These are phyloP conservation scores for Physcomitrellopsis africana DNA, from an alignment of 225 moss, liverwort and hornwort species.

Conservation along the genomic window DNA sequence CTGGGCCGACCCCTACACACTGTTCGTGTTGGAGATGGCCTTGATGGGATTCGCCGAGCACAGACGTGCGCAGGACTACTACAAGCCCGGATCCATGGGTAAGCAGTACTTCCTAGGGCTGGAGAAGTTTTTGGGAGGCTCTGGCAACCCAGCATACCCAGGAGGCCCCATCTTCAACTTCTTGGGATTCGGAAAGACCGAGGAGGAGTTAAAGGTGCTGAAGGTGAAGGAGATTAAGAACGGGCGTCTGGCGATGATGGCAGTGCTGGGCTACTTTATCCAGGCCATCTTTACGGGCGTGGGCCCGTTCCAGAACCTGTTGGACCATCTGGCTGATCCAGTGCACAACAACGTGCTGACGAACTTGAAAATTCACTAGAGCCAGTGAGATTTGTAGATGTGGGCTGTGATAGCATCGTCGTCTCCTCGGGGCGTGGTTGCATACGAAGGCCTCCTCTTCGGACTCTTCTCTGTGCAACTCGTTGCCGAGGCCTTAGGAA, in stretches of 20 bases:
- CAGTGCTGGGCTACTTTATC: conserved; percentile 75
- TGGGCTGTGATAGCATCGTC: too few relatives aligned
- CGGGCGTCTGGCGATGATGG: conserved; percentile 90
- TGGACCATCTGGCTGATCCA: conserved; percentile 85
- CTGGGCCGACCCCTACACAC: conserved; percentile 95
- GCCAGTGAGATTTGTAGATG: too few relatives aligned
- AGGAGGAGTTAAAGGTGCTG: conserved; percentile 57
- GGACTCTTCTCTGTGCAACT: too few relatives aligned
- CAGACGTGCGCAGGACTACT: conserved; percentile 94
- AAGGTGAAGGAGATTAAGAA: conserved; percentile 97
- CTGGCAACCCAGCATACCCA: conserved; percentile 80
- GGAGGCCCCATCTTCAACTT: conserved; percentile 92
- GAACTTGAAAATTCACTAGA: conserved; percentile 75
- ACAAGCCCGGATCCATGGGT: conserved; percentile 96
- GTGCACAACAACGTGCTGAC: conserved; percentile 85
- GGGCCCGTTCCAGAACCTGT: conserved; percentile 95
- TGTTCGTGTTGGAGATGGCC: conserved; percentile 82
- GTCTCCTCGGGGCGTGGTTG: too few relatives aligned
- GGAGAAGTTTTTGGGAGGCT: conserved; percentile 86
- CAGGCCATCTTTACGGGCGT: conserved; percentile 94
- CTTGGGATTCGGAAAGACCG: conserved; percentile 74
- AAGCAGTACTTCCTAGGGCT: conserved; percentile 96
- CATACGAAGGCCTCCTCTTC: too few relatives aligned
- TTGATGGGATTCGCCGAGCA: conserved; percentile 95
- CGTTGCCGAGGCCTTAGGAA: too few relatives aligned